Evolutionary conservation across 352 stramenopile species (phyloP).

Genomic region (Globisporangium nodosum): DNA sequence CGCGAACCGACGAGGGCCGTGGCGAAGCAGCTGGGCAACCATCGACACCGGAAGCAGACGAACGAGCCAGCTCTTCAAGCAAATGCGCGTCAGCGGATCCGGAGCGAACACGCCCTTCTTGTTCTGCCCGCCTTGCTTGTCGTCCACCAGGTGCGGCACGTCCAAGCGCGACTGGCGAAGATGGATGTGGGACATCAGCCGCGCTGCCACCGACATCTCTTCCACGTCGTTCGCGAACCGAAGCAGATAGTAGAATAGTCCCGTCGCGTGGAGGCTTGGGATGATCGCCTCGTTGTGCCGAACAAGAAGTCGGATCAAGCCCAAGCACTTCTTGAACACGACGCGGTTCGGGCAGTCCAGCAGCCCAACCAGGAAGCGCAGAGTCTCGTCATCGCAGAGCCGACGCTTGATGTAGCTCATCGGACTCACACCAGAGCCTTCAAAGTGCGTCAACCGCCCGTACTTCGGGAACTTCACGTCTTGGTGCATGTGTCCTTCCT

Average conservation of each 20-base stretch:
- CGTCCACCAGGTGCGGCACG: conserved; percentile 49
- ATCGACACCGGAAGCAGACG: conserved; percentile 79
- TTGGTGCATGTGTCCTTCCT: conserved; percentile 76
- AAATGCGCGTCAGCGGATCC: conserved; percentile 77
- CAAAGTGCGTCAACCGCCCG: conserved; percentile 72
- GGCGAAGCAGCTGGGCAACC: conserved; percentile 77
- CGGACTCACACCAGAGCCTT: conserved; percentile 71
- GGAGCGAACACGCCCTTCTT: conserved; percentile 79
- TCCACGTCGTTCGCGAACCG: conserved; percentile 74
- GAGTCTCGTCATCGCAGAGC: conserved; percentile 66
- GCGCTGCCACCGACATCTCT: conserved; percentile 76
- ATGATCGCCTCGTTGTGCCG: conserved; percentile 84
- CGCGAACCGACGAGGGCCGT: conserved; percentile 69
- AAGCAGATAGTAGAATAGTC: conserved; percentile 86
- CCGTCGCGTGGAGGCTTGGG: conserved; percentile 72
- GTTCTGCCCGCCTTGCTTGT: conserved; percentile 72
- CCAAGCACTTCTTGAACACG: conserved; percentile 81
- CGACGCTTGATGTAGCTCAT: conserved; percentile 72
- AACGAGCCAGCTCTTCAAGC: conserved; percentile 80
- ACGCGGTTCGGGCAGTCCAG: conserved; percentile 79
- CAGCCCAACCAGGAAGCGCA: conserved; percentile 77
- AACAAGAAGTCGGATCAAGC: conserved; percentile 75
- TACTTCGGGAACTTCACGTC: conserved; percentile 78
- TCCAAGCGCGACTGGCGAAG: conserved; percentile 70
- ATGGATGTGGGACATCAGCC: conserved; percentile 79